Percentiles rank a stretch among this genome's conserved stretches.
These are phyloP conservation scores for Fibroporia radiculosa DNA, from an alignment of 768 basidiomycete genomes.

Conservation along the genomic window DNA sequence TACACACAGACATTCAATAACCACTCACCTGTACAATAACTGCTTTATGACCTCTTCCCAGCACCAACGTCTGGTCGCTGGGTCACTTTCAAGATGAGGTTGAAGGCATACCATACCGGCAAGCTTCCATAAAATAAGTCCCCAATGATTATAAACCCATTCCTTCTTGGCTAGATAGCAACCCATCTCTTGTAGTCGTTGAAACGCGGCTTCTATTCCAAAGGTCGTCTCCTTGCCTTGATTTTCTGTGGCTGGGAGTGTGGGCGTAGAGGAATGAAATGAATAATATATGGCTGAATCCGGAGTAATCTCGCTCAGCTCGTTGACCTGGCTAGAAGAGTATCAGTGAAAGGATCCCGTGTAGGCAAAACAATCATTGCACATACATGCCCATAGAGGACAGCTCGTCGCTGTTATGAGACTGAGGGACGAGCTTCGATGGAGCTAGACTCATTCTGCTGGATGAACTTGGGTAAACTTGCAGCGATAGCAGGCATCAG, in stretches of 20 bases:
- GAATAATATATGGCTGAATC: constrained; percentile 49
- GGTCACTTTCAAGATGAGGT: constrained; percentile 47
- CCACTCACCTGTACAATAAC: constrained; percentile 70
- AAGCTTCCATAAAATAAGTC: constrained; percentile 88
- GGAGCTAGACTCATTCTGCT: constrained; percentile 14
- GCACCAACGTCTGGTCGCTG: constrained; percentile 57
- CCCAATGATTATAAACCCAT: constrained; percentile 95
- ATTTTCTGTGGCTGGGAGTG: constrained; percentile 2
- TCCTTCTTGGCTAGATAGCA: constrained; percentile 61
- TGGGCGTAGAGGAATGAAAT: constrained; percentile 39
- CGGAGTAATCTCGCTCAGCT: constrained; percentile 49
- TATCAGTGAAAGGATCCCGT: not conserved
- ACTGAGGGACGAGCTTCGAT: constrained; percentile 13
- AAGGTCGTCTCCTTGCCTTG: constrained; percentile 18
- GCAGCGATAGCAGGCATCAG: not conserved
- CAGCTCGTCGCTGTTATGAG: constrained; percentile 14
- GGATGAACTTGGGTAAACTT: constrained; percentile 7
- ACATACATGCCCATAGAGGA: constrained; percentile 19
- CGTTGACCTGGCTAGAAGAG: constrained; percentile 36
- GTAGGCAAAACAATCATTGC: not conserved
- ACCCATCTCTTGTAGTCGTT: constrained; percentile 45
- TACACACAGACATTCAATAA: constrained; percentile 13
- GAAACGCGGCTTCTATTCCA: constrained; percentile 48
- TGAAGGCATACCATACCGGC: constrained; percentile 76
- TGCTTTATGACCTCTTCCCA: constrained; percentile 80